Base-by-base conservation (phyloP, 2,329 filamentous ascomycete genomes). In the Penicillium sp. region DNA sequence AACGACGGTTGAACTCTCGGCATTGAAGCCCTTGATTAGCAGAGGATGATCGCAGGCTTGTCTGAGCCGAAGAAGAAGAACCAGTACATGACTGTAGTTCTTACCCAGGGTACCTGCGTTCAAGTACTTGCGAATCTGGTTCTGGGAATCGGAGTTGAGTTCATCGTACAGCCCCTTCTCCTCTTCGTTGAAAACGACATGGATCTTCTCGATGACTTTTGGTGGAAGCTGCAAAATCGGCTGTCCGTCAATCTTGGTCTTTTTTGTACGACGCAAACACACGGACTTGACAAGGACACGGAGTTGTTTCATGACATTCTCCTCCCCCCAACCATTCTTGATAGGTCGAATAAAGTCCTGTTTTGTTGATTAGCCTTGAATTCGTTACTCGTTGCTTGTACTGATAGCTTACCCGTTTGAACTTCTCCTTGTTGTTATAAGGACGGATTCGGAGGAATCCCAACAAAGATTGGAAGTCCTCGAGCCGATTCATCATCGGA, bases 401-500 rank as follows among this genome's bases (percentile, higher is more conserved):
- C 7, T 31, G 22, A 29, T 9, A 13, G 73, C 79, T 70, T 73
- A 84, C 81, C 55, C 66, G 61, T 43, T 81, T 82, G 71, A 96
- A 96, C 22, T 77, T 76, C 0, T 83, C 76, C 76, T 83, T 83
- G 14, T 84, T 79, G 64, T 83, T 84, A 72, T 95, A 96, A 2
- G 91, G 91, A 58, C 82, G 82, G 68, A 96, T 93, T 2, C 82
- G 80, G 16, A 96, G 79, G 67, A 96, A 97, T 2, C 84, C 83
- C 45, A 96, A 80, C 21, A 96, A 76, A 0, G 91, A 90, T 67
- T 85, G 92, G 3, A 96, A 79, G 66, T 97, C 93, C 24, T 84
- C 79, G 3, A 93, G 85, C 13, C 82, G 86, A 65, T 96, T 96
- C 89, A 95, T 95, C 89, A 93, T 92, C 0, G 90, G 90, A 0